Conservation (phyloP, 2,329 filamentous ascomycete species). For the Aspergillus melleus region DNA sequence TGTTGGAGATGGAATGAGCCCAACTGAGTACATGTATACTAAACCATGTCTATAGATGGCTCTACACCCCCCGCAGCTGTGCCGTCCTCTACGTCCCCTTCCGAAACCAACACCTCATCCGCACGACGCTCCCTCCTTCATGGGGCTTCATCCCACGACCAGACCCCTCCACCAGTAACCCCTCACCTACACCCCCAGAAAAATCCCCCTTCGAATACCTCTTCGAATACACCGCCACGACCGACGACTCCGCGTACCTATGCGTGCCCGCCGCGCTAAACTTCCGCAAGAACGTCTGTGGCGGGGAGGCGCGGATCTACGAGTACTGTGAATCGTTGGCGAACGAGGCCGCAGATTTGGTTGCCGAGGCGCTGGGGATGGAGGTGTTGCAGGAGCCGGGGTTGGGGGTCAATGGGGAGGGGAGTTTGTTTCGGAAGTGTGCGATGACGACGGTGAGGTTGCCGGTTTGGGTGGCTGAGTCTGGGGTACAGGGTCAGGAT, state of each 20-base stretch:
- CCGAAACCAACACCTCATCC: constrained; percentile 77
- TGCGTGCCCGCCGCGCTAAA: constrained; percentile 70
- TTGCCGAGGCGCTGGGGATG: constrained; percentile 67
- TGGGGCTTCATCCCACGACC: constrained; percentile 66
- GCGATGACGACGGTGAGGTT: constrained; percentile 72
- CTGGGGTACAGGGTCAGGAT: background rate
- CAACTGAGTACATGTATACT: background rate
- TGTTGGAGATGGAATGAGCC: too few species aligned
- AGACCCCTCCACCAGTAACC: constrained; percentile 41
- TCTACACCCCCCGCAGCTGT: constrained; percentile 77
- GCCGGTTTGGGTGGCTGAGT: constrained; percentile 54
- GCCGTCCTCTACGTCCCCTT: too few species aligned
- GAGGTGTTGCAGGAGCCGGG: constrained; percentile 62
- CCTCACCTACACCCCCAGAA: too few species aligned
- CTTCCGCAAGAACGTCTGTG: constrained; percentile 68
- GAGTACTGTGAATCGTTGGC: constrained; percentile 65
- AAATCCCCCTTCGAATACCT: constrained; percentile 65
- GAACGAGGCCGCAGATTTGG: constrained; percentile 59
- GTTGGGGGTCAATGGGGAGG: constrained; percentile 23
- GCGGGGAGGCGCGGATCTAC: constrained; percentile 71
- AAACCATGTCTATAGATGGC: constrained; percentile 59
- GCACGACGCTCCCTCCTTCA: constrained; percentile 74
- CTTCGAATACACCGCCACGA: constrained; percentile 76
- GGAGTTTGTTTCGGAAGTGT: constrained; percentile 58
- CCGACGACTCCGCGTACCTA: constrained; percentile 70